Conservation (phyloP, 257 asterid genomes). For the Misopates orontium region DNA sequence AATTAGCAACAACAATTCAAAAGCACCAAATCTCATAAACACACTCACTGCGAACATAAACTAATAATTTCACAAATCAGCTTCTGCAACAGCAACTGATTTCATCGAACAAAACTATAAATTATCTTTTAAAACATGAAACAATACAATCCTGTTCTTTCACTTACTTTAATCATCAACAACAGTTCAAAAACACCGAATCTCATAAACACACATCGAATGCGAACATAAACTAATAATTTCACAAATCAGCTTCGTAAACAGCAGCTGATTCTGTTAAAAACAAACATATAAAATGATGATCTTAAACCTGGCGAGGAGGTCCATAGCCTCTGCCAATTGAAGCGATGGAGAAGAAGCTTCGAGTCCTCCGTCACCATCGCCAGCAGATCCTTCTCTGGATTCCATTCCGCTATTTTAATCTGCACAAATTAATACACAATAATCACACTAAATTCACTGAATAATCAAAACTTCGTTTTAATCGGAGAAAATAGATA, state of each 20-base stretch:
- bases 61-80: neutral
- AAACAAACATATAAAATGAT: too few species aligned
- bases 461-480: neutral
- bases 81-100: neutral
- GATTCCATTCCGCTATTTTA: conserved; percentile 96
- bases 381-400: conserved; percentile 91
- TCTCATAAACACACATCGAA: conserved; percentile 14
- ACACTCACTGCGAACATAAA: conserved; percentile 11
- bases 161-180: neutral
- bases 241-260: neutral
- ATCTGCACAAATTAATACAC: conserved; percentile 43
- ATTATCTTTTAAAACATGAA: neutral
- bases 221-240: neutral
- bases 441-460: conserved; percentile 17
- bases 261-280: neutral
- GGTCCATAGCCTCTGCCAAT: conserved; percentile 99
- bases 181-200: neutral
- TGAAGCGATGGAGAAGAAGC: conserved; percentile 94
- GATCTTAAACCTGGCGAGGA: conserved; percentile 83
- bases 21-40: conserved; percentile 9
- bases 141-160: neutral
- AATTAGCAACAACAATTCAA: neutral
- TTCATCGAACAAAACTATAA: neutral
- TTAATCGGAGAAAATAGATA: neutral
- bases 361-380: conserved; percentile 91